These are phyloP conservation scores for Tilletia setariae DNA, from an alignment of 1,284 basidiomycete species.

Conservation along the genomic window DNA sequence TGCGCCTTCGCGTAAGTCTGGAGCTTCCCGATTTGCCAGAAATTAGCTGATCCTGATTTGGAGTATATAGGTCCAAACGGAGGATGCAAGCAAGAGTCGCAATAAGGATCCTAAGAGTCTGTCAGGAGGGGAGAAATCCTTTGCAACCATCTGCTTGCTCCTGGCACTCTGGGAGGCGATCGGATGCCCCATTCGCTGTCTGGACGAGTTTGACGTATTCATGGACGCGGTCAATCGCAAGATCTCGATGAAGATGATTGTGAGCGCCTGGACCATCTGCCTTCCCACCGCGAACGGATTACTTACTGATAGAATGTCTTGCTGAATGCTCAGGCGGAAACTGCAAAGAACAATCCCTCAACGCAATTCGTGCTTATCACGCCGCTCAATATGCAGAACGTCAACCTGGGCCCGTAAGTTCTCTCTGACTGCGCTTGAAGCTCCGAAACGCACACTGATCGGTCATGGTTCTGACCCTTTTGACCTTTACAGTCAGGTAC, in stretches of 20 bases:
- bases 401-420: constrained; percentile 20
- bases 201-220: constrained; percentile 81
- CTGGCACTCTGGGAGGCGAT: constrained; percentile 93
- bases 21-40: too few relatives aligned
- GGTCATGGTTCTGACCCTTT: neutral
- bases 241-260: constrained; percentile 84
- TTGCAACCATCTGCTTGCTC: constrained; percentile 89
- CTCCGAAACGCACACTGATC: neutral
- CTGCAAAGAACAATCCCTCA: constrained; percentile 73
- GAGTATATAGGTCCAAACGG: constrained; percentile 67
- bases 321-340: constrained; percentile 63
- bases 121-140: constrained; percentile 89
- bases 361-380: constrained; percentile 60
- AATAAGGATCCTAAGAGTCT: constrained; percentile 59
- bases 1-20: constrained; percentile 18
- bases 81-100: constrained; percentile 68
- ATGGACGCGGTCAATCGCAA: constrained; percentile 90
- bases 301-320: too few relatives aligned
- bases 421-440: constrained; percentile 5
- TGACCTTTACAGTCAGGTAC: constrained; percentile 23
- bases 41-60: neutral
- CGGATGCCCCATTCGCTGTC: constrained; percentile 85
- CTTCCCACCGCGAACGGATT: too few relatives aligned
- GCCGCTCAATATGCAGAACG: constrained; percentile 47
- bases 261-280: constrained; percentile 21